phyloP scores from a whole-genome alignment of 2,329 filamentous ascomycete species.

The Fusarium chaquense region DNA sequence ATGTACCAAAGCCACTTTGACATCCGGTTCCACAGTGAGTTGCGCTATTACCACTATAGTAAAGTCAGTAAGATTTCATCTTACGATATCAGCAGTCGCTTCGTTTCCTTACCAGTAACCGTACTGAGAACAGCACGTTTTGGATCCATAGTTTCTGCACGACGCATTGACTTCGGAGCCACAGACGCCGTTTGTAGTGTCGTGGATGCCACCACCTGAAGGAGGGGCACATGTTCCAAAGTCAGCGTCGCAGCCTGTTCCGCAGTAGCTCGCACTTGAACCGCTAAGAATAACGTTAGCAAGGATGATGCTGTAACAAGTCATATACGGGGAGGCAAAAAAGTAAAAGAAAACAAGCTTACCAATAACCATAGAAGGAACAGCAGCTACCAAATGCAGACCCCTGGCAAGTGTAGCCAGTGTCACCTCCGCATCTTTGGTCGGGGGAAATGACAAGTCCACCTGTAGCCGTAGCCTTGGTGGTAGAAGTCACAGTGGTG shows the following conservation, averaged over 20 bases:
- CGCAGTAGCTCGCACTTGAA: constrained; percentile 51
- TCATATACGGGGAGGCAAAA: not conserved
- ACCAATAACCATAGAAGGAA: constrained; percentile 57
- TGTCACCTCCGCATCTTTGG: constrained; percentile 53
- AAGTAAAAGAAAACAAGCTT: constrained; percentile 24
- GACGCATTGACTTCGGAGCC: constrained; percentile 49
- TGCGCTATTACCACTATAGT: constrained; percentile 45
- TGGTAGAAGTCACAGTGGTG: constrained; percentile 29
- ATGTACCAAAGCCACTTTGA: constrained; percentile 51
- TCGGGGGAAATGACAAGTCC: constrained; percentile 49
- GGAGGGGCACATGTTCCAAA: constrained; percentile 52
- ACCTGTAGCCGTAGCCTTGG: constrained; percentile 34
- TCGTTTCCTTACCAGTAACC: constrained; percentile 52
- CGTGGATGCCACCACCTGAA: constrained; percentile 34
- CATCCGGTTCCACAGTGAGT: constrained; percentile 52
- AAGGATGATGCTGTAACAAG: not conserved
- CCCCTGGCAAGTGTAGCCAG: constrained; percentile 53
- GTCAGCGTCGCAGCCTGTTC: constrained; percentile 54
- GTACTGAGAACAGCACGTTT: constrained; percentile 53
- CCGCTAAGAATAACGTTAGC: constrained; percentile 47
- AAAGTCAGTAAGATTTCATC: constrained; percentile 11
- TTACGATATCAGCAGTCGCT: not conserved
- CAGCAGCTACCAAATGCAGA: constrained; percentile 56
- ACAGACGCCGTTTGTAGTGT: constrained; percentile 55
- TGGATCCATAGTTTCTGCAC: constrained; percentile 50